A percentile compares a stretch with the other conserved stretches of the same genome.
Evolutionary conservation across 2,329 filamentous ascomycete species (phyloP).

Genomic region (Neophaeococcomyces aloes): DNA sequence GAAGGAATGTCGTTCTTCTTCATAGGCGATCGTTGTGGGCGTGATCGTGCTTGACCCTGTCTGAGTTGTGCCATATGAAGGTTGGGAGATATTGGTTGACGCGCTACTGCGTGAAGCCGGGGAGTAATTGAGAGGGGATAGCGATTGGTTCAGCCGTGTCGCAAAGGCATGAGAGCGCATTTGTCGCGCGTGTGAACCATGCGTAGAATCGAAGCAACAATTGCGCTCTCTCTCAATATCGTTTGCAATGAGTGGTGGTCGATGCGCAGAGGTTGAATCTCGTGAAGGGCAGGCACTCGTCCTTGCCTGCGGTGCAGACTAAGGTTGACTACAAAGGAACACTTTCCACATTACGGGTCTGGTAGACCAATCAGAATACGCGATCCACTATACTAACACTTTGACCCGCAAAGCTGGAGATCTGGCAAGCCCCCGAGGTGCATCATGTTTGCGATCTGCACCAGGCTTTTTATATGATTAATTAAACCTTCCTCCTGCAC

Average conservation of each 20-base stretch:
- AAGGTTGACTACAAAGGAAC: slow-evolving; percentile 8
- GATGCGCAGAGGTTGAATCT: neutral
- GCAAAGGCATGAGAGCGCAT: slow-evolving; percentile 4
- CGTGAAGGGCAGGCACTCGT: neutral
- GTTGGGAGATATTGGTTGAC: neutral
- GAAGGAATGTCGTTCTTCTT: slow-evolving; percentile 1
- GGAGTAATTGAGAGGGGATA: neutral
- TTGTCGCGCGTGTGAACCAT: neutral
- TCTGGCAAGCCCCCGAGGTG: neutral
- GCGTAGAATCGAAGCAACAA: neutral
- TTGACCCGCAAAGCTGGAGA: neutral
- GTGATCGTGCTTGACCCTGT: slow-evolving; percentile 16
- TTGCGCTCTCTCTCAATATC: neutral
- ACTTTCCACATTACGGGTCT: neutral
- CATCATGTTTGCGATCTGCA: neutral
- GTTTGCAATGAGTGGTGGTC: neutral
- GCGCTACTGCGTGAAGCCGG: slow-evolving; percentile 5
- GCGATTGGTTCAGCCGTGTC: slow-evolving; percentile 6
- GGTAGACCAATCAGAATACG: neutral
- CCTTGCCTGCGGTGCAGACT: slow-evolving; percentile 4
- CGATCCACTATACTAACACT: neutral
- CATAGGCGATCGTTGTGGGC: slow-evolving; percentile 22
- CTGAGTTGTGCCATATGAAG: slow-evolving; percentile 18
- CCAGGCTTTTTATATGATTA: neutral
- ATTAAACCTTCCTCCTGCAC: neutral